Evolutionary conservation across 2,329 filamentous ascomycete genomes (phyloP).

Genomic region (Curvularia lunata): DNA sequence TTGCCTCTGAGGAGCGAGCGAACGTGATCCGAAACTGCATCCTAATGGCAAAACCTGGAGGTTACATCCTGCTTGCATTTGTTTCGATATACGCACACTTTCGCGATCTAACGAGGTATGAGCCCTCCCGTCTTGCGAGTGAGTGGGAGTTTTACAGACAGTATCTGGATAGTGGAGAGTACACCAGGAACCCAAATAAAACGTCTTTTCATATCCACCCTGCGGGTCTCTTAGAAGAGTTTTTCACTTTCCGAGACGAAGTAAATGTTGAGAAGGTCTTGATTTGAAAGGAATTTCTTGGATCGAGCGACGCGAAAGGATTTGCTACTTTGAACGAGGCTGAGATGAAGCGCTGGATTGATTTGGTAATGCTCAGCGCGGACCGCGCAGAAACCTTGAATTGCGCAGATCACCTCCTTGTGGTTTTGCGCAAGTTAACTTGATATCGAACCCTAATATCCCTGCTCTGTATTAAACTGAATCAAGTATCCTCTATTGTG

Average conservation of each 20-base stretch:
- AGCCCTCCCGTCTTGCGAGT: not conserved
- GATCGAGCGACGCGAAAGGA: not conserved
- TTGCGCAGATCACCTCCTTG: not conserved
- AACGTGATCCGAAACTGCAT: not conserved
- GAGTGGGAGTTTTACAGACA: not conserved
- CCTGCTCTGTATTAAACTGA: no score
- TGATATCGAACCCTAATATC: no score
- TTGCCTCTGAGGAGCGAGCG: not conserved
- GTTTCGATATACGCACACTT: not conserved
- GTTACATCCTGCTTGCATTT: not conserved
- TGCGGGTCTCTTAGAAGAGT: not conserved
- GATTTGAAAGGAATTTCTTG: not conserved
- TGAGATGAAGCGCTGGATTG: not conserved
- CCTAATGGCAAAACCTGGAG: not conserved
- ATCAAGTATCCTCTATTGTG: no score
- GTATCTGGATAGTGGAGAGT: not conserved
- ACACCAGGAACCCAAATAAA: not conserved
- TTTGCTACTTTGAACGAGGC: not conserved
- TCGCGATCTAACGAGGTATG: not conserved
- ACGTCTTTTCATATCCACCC: not conserved
- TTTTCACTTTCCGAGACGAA: not conserved
- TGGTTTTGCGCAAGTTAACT: not conserved
- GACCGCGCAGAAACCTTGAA: not conserved
- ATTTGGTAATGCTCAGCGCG: not conserved
- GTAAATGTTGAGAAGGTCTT: not conserved